These are phyloP conservation scores for Eragrostis tef DNA, from an alignment of 202 grass and related monocot genomes.

Conservation along the genomic window DNA sequence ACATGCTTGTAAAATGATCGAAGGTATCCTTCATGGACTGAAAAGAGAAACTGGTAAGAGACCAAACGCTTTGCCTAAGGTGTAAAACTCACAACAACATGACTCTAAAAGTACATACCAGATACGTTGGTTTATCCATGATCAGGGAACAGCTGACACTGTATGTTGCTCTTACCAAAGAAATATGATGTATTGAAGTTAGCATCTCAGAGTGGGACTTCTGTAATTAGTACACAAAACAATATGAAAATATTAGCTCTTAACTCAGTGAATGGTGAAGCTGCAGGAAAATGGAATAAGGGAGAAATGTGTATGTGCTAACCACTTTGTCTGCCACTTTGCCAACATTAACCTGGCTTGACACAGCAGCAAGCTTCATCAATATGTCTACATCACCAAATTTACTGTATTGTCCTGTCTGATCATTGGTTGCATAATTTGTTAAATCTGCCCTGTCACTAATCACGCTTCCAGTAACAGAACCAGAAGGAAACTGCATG, in stretches of 20 bases:
- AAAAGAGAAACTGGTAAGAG: slow-evolving; percentile 47
- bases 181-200: slow-evolving; percentile 64
- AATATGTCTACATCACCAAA: slow-evolving; percentile 50
- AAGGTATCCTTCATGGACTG: slow-evolving; percentile 73
- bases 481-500: slow-evolving; percentile 68
- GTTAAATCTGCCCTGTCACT: slow-evolving; percentile 38
- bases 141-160: slow-evolving; percentile 56
- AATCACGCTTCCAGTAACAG: slow-evolving; percentile 33
- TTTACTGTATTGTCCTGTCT: slow-evolving; percentile 36
- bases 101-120: slow-evolving; percentile 62
- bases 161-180: slow-evolving; percentile 62
- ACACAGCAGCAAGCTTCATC: slow-evolving; percentile 68
- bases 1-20: slow-evolving; percentile 77
- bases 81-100: background rate
- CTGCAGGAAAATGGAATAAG: slow-evolving; percentile 31
- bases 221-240: slow-evolving; percentile 57
- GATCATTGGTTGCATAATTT: slow-evolving; percentile 38
- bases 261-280: background rate
- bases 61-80: background rate
- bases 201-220: slow-evolving; percentile 55
- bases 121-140: slow-evolving; percentile 70
- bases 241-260: slow-evolving; percentile 26
- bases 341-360: slow-evolving; percentile 55
- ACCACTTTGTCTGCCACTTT: slow-evolving; percentile 54
- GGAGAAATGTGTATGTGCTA: slow-evolving; percentile 25